Evolutionary conservation across 768 basidiomycete genomes (phyloP).

Genomic region (Rhodotorula taiwanensis): DNA sequence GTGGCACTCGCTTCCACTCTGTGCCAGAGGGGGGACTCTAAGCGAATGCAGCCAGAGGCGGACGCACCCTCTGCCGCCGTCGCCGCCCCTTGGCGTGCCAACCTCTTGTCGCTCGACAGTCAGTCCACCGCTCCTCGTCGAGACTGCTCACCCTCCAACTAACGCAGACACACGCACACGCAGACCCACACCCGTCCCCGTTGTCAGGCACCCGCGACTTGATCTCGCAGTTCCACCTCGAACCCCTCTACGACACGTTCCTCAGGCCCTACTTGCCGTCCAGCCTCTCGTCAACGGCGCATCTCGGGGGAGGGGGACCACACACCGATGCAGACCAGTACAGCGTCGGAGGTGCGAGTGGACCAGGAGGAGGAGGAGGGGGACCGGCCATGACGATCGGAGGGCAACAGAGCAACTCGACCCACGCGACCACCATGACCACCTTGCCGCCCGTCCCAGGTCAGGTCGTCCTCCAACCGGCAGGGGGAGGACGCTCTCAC

Average conservation of each 20-base stretch:
- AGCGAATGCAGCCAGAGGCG: too few relatives aligned
- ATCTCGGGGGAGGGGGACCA: too few relatives aligned
- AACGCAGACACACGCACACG: not conserved
- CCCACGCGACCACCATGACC: too few relatives aligned
- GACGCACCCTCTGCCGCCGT: not conserved
- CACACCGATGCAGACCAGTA: too few relatives aligned
- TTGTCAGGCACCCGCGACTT: conserved; percentile 36
- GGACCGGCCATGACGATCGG: too few relatives aligned
- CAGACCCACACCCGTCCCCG: conserved; percentile 13
- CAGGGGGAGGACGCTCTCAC: too few relatives aligned
- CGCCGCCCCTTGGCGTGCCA: not conserved
- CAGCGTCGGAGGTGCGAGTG: too few relatives aligned
- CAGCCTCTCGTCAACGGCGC: too few relatives aligned
- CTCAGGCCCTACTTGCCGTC: conserved; percentile 34
- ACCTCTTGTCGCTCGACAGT: conserved; percentile 7
- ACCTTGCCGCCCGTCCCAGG: not conserved
- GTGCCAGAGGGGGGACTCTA: too few relatives aligned
- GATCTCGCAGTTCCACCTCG: conserved; percentile 31
- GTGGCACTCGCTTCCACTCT: too few relatives aligned
- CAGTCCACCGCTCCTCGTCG: not conserved
- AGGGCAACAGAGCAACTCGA: too few relatives aligned
- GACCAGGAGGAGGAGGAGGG: too few relatives aligned
- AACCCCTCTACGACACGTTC: conserved; percentile 34
- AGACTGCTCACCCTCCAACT: not conserved
- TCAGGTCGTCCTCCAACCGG: not conserved